Percentiles rank a stretch among this genome's conserved stretches.
Evolutionary conservation across 148 eudicot genomes (phyloP).

Genomic region (Vaccinium corymbosum): DNA sequence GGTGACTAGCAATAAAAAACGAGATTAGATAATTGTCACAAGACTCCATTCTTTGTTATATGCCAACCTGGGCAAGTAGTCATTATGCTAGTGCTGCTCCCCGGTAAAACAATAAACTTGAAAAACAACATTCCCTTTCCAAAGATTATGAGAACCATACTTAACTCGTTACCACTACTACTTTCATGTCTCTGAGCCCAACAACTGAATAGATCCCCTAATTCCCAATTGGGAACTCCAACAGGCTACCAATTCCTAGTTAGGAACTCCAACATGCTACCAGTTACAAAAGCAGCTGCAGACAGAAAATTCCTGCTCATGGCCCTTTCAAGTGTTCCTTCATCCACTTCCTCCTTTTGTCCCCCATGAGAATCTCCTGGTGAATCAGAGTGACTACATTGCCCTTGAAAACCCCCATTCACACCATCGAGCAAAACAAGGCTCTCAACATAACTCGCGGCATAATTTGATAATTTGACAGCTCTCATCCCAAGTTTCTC

Average conservation of each 20-base stretch:
- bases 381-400: not conserved
- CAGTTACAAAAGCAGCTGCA: not conserved
- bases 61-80: not conserved
- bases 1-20: not conserved
- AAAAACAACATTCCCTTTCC: not conserved
- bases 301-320: not conserved
- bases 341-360: not conserved
- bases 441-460: constrained; percentile 32
- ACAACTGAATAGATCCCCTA: not conserved
- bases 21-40: not conserved
- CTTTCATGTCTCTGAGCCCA: not conserved
- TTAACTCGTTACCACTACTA: not conserved
- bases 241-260: not conserved
- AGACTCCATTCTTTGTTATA: not conserved
- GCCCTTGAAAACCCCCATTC: not conserved
- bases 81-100: not conserved
- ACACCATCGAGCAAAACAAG: constrained; percentile 13
- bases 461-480: constrained; percentile 23
- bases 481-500: constrained; percentile 23
- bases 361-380: not conserved
- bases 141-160: not conserved
- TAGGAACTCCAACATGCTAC: not conserved
- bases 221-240: not conserved
- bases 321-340: not conserved
- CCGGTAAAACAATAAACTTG: not conserved